Base-by-base conservation (phyloP, 306 rosid species). In the Quercus gilva region DNA sequence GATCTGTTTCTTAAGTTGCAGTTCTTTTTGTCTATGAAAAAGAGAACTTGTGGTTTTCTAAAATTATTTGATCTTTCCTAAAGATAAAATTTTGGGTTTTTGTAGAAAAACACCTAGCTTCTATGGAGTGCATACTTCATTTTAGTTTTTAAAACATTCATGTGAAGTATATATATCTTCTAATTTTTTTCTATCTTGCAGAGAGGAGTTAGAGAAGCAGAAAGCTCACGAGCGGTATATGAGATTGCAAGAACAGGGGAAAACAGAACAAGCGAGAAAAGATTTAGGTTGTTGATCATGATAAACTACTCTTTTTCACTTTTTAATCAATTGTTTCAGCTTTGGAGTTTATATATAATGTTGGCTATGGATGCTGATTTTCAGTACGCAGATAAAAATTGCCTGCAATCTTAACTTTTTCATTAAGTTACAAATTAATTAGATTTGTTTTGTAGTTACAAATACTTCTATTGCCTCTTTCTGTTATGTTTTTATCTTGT, bases 221-320 rank as follows among this genome's bases (percentile, higher is more conserved):
- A 91, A 79, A 84, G 89, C 97, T 75, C 98, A 90, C 79, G 98
- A 94, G 75, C 88, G 92, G 55, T 88, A 91, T 57, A 94, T 92
- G 98, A 86, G 87, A 79, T 85, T 94, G 81, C 97, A 92, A 84
- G 98, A 94, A 81, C 94, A 92, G 78, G 98, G 97, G 29, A 94
- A 94, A 88, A 94, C 98, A 37, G 97, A 92, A 26, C 97, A 91
- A 88, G 87, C 98, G 74, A 92, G 17, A 86, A 94, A 94, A 79
- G 98, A 94, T 83, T 76, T 94, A 91, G 98, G 97, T 94, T 91
- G 73, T 41, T 2, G 10, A 75, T 28, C 63, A 59, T 58, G 51
- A 65, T 67, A 73, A 77, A 77, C 37, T 23, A 68, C 31, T 53
- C 37, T 55, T 78, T 21, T 19, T 20, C 28, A 20, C 52, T 65